Percentiles rank a stretch among this genome's conserved stretches.
These are phyloP conservation scores for Luffa acutangula DNA, from an alignment of 306 rosid genomes.

Conservation along the genomic window DNA sequence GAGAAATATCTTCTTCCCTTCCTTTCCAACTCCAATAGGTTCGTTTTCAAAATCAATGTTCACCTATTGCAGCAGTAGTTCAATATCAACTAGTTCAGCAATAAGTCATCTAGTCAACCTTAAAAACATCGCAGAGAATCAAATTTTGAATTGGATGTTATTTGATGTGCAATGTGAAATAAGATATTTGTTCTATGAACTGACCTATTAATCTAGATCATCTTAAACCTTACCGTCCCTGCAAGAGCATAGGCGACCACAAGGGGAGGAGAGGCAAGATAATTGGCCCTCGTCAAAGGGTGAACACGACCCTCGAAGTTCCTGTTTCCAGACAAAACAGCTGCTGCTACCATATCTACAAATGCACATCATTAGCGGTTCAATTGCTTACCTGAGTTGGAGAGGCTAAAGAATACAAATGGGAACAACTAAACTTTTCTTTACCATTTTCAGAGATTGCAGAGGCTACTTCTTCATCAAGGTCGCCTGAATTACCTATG, in stretches of 20 bases:
- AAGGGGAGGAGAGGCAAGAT: background rate
- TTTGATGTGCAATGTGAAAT: background rate
- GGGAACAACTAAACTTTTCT: background rate
- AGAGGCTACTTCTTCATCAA: conserved; percentile 69
- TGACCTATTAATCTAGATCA: background rate
- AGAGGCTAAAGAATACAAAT: background rate
- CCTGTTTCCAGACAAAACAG: background rate
- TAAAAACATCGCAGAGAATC: background rate
- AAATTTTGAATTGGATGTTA: background rate
- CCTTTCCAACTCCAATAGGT: conserved; percentile 63
- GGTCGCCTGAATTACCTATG: conserved; percentile 88
- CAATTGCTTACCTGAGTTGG: background rate
- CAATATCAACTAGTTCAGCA: background rate
- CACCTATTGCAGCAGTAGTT: conserved; percentile 44
- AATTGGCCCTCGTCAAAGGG: background rate
- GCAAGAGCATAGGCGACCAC: background rate
- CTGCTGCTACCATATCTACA: background rate
- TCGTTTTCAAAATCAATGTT: conserved; percentile 68
- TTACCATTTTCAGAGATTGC: conserved; percentile 70
- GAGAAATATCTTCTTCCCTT: conserved; percentile 53
- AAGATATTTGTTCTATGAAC: background rate
- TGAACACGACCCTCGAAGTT: background rate
- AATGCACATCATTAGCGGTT: background rate
- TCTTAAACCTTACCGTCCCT: background rate
- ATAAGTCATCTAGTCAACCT: background rate